Base-by-base conservation (phyloP, 495 filamentous ascomycete species). In the Hypomontagnella monticulosa region DNA sequence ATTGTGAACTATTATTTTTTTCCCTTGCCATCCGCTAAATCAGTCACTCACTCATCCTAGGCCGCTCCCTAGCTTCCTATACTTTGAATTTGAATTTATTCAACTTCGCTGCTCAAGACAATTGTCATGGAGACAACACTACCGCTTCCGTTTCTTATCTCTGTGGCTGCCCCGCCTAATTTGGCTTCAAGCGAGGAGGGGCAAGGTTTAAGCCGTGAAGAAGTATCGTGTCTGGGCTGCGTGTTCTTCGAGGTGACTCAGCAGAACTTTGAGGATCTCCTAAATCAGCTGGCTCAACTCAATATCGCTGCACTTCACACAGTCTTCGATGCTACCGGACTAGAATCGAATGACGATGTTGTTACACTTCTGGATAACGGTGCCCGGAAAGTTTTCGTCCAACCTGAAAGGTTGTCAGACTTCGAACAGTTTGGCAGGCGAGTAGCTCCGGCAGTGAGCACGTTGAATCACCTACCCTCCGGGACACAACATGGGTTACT, bases 301-400 rank as follows among this genome's bases (percentile, higher is more conserved):
- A 85, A 92, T 68, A 84, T 89, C 71, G 81, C 86, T 58, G 78
- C 82, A 37, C 88, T 92, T 63, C 80, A 87, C 47, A 82, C 88
- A 56, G 93, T 87, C 71, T 86, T 96, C 63, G 90, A 97, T 65
- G 93, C 87, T 55, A 89, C 91, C 16, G 76, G 80, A 20, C 84
- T 98, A 52, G 66, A 83, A 57, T 86, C 85, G 20, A 74, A 79
- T 43, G 87, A 90, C 37, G 91, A 96, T 63, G 78, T 97, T 15
- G 77, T 93, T 49, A 83, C 90, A 51, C 82, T 98, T 27, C 84
- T 99, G 51, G 89, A 99, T 72, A 85, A 88, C 63, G 95, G 96
- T 51, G 92, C 92, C n/a, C 84, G 87, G 38, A 95, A 89, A 75
- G 88, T 96, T 43, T 93, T 98, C 74, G 88, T 97, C 47, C 81